These are phyloP conservation scores for Epichloe gansuensis DNA, from an alignment of 2,329 filamentous ascomycete species.

Conservation along the genomic window DNA sequence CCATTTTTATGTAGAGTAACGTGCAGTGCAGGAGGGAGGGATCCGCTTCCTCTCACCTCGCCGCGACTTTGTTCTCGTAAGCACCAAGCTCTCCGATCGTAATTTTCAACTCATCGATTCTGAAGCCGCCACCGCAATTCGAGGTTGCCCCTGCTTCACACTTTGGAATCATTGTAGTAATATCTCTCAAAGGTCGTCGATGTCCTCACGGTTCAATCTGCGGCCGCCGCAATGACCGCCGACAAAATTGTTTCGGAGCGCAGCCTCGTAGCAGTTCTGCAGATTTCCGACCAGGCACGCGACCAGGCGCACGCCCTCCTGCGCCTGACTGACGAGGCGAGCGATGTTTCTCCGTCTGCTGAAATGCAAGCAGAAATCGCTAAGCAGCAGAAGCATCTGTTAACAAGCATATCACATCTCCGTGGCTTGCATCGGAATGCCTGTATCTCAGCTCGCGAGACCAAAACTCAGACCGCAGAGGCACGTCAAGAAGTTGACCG, in stretches of 20 bases:
- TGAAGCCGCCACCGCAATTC: background rate
- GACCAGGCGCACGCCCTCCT: slow-evolving; percentile 58
- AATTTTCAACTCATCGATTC: background rate
- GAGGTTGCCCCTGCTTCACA: background rate
- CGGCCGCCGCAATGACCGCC: slow-evolving; percentile 21
- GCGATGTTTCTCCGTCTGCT: slow-evolving; percentile 29
- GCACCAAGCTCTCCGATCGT: background rate
- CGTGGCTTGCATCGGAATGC: slow-evolving; percentile 75
- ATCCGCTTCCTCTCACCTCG: background rate
- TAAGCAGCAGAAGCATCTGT: slow-evolving; percentile 68
- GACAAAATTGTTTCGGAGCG: slow-evolving; percentile 29
- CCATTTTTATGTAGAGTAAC: too few species aligned
- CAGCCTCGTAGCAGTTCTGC: slow-evolving; percentile 53
- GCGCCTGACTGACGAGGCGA: slow-evolving; percentile 35
- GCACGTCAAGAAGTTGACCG: slow-evolving; percentile 83
- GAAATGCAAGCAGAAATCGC: slow-evolving; percentile 48
- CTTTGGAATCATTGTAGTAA: background rate
- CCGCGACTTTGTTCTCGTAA: background rate
- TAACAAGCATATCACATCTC: slow-evolving; percentile 66
- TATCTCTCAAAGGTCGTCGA: background rate
- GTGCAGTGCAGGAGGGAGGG: background rate
- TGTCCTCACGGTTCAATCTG: background rate
- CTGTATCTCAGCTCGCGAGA: slow-evolving; percentile 68
- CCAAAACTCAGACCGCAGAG: slow-evolving; percentile 76
- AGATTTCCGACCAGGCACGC: slow-evolving; percentile 61